These are phyloP conservation scores for Fusarium subtropicale DNA, from an alignment of 2,329 filamentous ascomycete species.

Conservation along the genomic window DNA sequence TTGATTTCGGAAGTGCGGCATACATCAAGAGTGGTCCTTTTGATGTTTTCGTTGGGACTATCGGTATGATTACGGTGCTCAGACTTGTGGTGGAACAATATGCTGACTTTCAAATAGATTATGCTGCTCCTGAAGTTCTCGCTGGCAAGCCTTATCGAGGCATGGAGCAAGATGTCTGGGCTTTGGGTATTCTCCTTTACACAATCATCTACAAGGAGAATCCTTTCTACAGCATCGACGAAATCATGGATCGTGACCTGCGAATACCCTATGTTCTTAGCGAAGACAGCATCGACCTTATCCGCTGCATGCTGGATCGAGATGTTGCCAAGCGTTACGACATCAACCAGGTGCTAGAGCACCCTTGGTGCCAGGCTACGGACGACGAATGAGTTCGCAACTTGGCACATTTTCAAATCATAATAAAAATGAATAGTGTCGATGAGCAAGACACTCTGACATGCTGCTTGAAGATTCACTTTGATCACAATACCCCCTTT, in stretches of 20 bases:
- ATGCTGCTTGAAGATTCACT: conserved; percentile 25
- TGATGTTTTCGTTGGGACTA: conserved; percentile 98
- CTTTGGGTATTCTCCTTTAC: conserved; percentile 94
- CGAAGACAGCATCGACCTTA: conserved; percentile 91
- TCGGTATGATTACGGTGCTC: conserved; percentile 74
- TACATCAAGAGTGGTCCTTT: conserved; percentile 99
- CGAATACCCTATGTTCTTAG: conserved; percentile 89
- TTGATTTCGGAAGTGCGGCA: conserved; percentile 97
- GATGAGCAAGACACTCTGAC: conserved; percentile 17
- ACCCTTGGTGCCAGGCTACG: conserved; percentile 76
- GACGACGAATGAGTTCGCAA: conserved; percentile 10
- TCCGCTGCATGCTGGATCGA: conserved; percentile 91
- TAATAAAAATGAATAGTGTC: conserved; percentile 17
- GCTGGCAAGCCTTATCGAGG: conserved; percentile 92
- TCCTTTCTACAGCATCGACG: conserved; percentile 97
- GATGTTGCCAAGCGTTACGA: conserved; percentile 84
- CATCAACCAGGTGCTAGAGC: conserved; percentile 88
- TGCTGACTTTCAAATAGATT: conserved; percentile 70
- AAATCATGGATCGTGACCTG: conserved; percentile 97
- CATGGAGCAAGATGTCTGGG: conserved; percentile 99
- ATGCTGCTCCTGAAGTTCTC: conserved; percentile 97
- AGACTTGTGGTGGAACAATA: background rate
- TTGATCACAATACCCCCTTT: conserved; percentile 43
- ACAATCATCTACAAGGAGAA: conserved; percentile 99
- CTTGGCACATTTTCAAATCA: conserved; percentile 2